phyloP scores from a whole-genome alignment of 2,329 filamentous ascomycete genomes.

The Phoma herbarum region DNA sequence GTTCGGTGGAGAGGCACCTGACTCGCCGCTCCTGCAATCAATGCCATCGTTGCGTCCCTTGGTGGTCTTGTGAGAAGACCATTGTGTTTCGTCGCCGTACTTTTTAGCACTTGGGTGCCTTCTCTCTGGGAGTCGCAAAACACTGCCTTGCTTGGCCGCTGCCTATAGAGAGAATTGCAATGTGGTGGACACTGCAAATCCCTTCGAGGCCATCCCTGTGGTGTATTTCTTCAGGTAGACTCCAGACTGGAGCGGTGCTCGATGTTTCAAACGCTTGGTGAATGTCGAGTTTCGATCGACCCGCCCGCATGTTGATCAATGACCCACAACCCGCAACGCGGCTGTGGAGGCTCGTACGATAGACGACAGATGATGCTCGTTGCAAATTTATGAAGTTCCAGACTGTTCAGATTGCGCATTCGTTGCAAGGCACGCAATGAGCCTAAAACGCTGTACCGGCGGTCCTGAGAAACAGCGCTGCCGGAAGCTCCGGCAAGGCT shows the following conservation, averaged over 20 bases:
- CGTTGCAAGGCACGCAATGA: slow-evolving; percentile 5
- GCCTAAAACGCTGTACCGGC: slow-evolving; percentile 12
- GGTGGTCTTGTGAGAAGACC: not conserved
- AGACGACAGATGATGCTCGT: slow-evolving; percentile 12
- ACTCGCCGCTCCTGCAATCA: not conserved
- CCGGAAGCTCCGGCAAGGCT: slow-evolving; percentile 15
- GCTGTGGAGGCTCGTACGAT: slow-evolving; percentile 13
- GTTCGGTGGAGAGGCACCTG: not conserved
- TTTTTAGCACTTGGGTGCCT: not conserved
- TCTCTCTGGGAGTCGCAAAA: not conserved
- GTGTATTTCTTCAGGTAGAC: not conserved
- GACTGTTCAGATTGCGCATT: slow-evolving; percentile 1
- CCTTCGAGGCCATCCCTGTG: not conserved
- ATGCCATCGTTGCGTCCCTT: not conserved
- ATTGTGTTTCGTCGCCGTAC: not conserved
- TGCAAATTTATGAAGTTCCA: slow-evolving; percentile 19
- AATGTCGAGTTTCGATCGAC: slow-evolving; percentile 12
- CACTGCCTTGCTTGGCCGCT: not conserved
- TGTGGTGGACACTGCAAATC: not conserved
- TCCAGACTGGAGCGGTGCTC: slow-evolving; percentile 6
- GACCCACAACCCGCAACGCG: slow-evolving; percentile 12
- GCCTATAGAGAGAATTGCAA: not conserved
- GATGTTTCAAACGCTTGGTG: slow-evolving; percentile 6
- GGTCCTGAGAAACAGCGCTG: slow-evolving; percentile 7
- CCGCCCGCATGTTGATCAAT: slow-evolving; percentile 18